Conservation (phyloP, 164 flowering plant species). For the Umbellularia californica region DNA sequence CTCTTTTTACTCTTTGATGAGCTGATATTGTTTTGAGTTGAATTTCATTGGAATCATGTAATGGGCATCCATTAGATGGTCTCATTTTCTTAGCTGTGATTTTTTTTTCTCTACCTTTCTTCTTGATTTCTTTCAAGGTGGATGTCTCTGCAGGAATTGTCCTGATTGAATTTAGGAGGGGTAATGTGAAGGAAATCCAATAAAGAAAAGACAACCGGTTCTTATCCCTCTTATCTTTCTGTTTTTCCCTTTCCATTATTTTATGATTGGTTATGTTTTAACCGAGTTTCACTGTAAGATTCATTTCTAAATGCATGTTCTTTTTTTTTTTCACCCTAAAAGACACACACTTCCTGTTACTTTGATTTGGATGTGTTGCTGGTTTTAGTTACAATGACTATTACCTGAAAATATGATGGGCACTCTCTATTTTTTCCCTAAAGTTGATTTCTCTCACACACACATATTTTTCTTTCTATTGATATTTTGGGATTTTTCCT, state of each 20-base stretch:
- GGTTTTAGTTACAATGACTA: background rate
- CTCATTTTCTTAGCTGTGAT: background rate
- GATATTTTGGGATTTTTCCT: too few species aligned
- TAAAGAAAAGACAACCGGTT: too few species aligned
- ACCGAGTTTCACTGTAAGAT: background rate
- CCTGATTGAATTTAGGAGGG: background rate
- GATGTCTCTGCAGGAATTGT: too few species aligned
- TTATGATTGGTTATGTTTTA: background rate
- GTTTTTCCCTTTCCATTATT: background rate
- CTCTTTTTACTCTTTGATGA: background rate
- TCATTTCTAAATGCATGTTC: background rate
- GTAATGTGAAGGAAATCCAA: too few species aligned
- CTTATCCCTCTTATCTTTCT: background rate
- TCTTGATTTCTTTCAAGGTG: background rate
- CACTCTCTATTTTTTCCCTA: background rate
- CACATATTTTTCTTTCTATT: too few species aligned
- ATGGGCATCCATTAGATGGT: background rate
- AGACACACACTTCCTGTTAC: background rate
- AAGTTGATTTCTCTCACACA: background rate
- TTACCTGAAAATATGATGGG: too few species aligned
- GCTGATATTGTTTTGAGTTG: constrained; percentile 6
- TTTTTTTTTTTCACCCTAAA: too few species aligned
- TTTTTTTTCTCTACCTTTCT: background rate
- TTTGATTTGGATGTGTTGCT: background rate
- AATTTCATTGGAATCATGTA: background rate